Evolutionary conservation across 306 rosid genomes (phyloP).

Genomic region (Mucuna pruriens): DNA sequence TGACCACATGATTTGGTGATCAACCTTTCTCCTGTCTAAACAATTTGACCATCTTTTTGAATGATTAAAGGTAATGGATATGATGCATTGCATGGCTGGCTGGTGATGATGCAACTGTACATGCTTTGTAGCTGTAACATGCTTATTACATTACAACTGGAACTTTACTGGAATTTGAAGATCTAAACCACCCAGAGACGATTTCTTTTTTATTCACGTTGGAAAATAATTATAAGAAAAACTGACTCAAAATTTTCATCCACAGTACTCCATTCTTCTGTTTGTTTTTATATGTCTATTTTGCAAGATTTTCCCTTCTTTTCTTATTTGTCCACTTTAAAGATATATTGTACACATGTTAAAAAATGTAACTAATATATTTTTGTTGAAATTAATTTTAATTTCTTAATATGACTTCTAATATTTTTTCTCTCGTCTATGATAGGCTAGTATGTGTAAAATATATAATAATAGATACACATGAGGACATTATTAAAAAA

Average conservation of each 20-base stretch:
- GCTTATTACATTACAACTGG: slow-evolving; percentile 14
- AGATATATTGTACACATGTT: neutral
- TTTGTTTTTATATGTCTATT: no score
- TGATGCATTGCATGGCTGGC: slow-evolving; percentile 6
- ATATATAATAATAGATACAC: no score
- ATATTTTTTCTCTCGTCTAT: no score
- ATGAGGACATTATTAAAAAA: no score
- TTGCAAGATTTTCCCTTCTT: neutral
- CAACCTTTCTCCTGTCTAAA: neutral
- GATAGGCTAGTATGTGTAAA: no score
- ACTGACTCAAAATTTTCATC: neutral
- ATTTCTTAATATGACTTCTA: no score
- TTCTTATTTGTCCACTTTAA: neutral
- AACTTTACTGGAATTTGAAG: neutral
- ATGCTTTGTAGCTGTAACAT: neutral
- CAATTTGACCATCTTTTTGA: neutral
- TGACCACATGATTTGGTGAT: neutral
- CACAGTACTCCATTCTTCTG: no score
- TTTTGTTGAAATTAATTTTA: no score
- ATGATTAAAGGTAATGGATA: slow-evolving; percentile 1
- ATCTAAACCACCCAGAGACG: neutral
- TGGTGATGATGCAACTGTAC: neutral
- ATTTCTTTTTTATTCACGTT: neutral
- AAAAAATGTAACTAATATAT: no score
- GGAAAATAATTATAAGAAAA: no score